A percentile compares a stretch with the other conserved stretches of the same genome.
Evolutionary conservation across 331 rosid species (phyloP).

Genomic region (Phaseolus coccineus): DNA sequence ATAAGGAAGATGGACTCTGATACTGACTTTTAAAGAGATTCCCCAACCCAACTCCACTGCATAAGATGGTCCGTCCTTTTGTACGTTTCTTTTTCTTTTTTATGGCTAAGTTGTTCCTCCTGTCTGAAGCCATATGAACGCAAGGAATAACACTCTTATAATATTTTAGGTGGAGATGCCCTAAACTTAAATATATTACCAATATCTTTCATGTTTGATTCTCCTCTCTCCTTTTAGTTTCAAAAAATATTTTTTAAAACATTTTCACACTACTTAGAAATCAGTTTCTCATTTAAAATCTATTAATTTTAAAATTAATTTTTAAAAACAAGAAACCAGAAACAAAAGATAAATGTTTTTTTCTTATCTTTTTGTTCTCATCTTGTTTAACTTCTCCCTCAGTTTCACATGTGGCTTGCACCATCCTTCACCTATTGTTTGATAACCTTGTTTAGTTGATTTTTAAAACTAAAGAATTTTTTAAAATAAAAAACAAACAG

Average conservation of each 20-base stretch:
- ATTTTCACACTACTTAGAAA: background rate
- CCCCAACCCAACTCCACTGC: background rate
- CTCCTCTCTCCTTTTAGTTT: background rate
- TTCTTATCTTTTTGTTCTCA: background rate
- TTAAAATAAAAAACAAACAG: background rate
- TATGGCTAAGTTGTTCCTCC: background rate
- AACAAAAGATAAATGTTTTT: background rate
- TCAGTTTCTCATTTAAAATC: background rate
- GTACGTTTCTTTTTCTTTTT: background rate
- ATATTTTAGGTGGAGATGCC: background rate
- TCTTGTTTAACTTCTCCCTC: background rate
- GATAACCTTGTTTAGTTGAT: background rate
- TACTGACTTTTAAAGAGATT: background rate
- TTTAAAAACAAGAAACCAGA: background rate
- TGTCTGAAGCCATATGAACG: conserved; percentile 2
- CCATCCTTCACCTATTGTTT: background rate
- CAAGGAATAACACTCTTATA: background rate
- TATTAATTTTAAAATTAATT: background rate
- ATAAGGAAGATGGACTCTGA: background rate
- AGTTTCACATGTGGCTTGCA: background rate
- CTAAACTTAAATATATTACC: background rate
- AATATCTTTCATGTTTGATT: background rate
- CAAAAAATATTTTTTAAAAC: background rate
- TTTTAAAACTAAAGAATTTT: background rate
- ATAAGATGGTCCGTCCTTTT: background rate